Percentiles rank a stretch among this genome's conserved stretches.
phyloP scores from a whole-genome alignment of 2,329 filamentous ascomycete species.

The Verticillium klebahnii region DNA sequence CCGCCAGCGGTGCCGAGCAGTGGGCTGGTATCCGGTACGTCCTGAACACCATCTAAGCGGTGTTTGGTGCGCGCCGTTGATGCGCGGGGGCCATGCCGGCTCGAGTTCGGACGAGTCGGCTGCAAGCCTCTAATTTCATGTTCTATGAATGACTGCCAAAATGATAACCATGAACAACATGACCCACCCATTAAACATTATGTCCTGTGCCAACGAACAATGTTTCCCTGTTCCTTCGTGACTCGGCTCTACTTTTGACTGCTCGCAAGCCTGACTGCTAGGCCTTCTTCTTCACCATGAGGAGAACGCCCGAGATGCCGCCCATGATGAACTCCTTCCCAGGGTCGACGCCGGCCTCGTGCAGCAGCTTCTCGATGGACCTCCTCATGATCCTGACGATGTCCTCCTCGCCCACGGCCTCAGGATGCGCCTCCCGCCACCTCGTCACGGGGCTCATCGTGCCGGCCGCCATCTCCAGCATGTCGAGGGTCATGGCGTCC shows the following conservation, averaged over 20 bases:
- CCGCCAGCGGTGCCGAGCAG: constrained; percentile 28
- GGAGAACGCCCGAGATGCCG: constrained; percentile 16
- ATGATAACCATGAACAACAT: neutral
- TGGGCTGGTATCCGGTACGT: constrained; percentile 30
- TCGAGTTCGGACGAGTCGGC: neutral
- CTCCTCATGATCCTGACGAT: constrained; percentile 23
- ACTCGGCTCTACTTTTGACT: neutral
- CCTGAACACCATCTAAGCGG: constrained; percentile 11
- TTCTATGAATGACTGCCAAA: neutral
- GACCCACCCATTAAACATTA: neutral
- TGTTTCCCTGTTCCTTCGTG: neutral
- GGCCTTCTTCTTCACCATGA: constrained; percentile 24
- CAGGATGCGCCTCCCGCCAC: constrained; percentile 40
- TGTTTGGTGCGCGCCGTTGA: neutral
- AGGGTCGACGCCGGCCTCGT: constrained; percentile 27
- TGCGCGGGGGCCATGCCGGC: neutral
- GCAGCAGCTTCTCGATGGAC: constrained; percentile 20
- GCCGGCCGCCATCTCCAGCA: constrained; percentile 28
- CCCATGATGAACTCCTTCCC: constrained; percentile 24
- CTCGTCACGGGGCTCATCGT: constrained; percentile 35
- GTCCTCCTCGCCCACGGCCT: constrained; percentile 30
- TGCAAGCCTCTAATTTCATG: neutral
- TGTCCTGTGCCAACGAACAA: neutral
- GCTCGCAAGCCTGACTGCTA: neutral
- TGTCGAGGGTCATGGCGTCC: constrained; percentile 21